A percentile compares a stretch with the other conserved stretches of the same genome.
These are phyloP conservation scores for Paxillus ammoniavirescens DNA, from an alignment of 768 basidiomycete species.

Conservation along the genomic window DNA sequence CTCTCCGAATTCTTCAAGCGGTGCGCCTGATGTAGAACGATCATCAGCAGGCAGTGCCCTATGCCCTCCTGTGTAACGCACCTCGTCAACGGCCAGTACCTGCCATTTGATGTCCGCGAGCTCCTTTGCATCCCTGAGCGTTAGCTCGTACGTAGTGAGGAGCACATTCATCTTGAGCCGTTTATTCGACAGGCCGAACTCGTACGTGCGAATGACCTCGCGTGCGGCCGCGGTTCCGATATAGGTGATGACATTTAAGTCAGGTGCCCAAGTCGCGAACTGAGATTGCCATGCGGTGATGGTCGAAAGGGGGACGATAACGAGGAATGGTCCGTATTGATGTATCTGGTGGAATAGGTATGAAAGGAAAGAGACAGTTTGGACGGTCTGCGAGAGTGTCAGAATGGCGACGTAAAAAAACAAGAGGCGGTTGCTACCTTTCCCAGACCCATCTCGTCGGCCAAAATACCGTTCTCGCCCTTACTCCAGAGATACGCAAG, in stretches of 20 bases:
- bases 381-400: constrained; percentile 65
- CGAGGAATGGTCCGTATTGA: constrained; percentile 96
- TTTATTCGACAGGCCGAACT: constrained; percentile 87
- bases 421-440: constrained; percentile 52
- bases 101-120: constrained; percentile 97
- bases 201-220: constrained; percentile 87
- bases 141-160: constrained; percentile 95
- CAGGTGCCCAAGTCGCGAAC: constrained; percentile 93
- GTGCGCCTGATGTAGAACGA: constrained; percentile 63
- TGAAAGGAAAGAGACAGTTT: constrained; percentile 92
- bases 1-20: constrained; percentile 97
- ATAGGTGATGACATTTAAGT: constrained; percentile 95
- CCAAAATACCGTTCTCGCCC: constrained; percentile 94
- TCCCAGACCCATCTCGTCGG: constrained; percentile 99
- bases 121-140: constrained; percentile 85
- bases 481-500: constrained; percentile 95
- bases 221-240: constrained; percentile 87
- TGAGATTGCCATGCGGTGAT: constrained; percentile 98
- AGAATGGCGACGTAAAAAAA: constrained; percentile 7
- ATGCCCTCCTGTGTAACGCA: constrained; percentile 29
- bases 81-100: constrained; percentile 93
- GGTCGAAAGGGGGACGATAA: constrained; percentile 96
- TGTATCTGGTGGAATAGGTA: constrained; percentile 90
- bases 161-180: constrained; percentile 96
- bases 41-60: constrained; percentile 13